Base-by-base conservation (phyloP, 345 rosid species). In the Sisymbrium irio region DNA sequence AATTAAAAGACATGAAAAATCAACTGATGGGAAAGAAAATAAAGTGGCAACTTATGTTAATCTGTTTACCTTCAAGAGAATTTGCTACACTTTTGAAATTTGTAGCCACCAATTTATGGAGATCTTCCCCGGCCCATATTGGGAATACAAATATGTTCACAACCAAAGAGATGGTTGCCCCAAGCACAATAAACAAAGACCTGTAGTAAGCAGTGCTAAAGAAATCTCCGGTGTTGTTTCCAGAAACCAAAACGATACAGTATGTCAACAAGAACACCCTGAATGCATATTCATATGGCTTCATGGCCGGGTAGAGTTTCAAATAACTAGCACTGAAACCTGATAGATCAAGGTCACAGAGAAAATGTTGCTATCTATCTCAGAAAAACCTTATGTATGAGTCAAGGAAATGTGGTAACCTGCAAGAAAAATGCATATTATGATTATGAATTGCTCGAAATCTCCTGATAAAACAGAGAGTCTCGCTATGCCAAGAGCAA, bases 61-160 rank as follows among this genome's bases (percentile, higher is more conserved):
- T 46, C 15, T 10, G 28, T 15, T 37, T 65, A 89, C 98, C 96
- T 87, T 92, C 98, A 61, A 92, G 68, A 13, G 96, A 92, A 74
- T 80, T 62, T 53, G 98, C 96, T 2, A 92, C 95, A 36, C 85
- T 83, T 54, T 56, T 85, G 83, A 92, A 90, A 78, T 92, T 88
- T 45, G 86, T 87, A 0, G 80, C 93, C 54, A 92, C 96, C 70
- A 84, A 77, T 68, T 87, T 92, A 78, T 92, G 98, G 45, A 92
- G 84, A 77, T 92, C 93, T 74, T 88, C 96, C 22, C 95, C 98
- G 9, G 98, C 80, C 98, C 98, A 92, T 55, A 81, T 92, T 30
- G 98, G 98, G 75, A 67, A 85, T 57, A 92, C 18, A 60, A 83
- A 85, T 15, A 82, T 84, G 65, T 90, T 90, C 33, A 92, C 76